Evolutionary conservation across 805 yeast genomes (phyloP).

Genomic region (Sungouiozyma intestinalis): DNA sequence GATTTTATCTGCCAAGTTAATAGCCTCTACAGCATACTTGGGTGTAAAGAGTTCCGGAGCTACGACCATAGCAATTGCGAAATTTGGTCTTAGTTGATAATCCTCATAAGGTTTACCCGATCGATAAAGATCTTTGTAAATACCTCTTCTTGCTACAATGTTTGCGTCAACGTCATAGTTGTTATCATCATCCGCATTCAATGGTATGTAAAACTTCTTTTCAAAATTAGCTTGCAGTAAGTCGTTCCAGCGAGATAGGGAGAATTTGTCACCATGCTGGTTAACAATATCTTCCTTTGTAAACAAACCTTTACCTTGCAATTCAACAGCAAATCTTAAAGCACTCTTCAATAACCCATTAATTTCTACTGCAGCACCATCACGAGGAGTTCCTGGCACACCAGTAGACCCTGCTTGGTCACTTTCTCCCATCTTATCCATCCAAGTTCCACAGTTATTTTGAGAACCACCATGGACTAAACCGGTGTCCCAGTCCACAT

Average conservation of each 20-base stretch:
- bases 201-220: conserved; percentile 65
- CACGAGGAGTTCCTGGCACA: conserved; percentile 95
- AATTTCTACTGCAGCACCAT: conserved; percentile 92
- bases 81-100: conserved; percentile 86
- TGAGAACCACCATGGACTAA: conserved; percentile 85
- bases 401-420: conserved; percentile 74
- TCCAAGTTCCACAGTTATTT: conserved; percentile 96
- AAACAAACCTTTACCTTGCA: conserved; percentile 47
- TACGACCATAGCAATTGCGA: conserved; percentile 84
- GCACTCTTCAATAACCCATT: conserved; percentile 80
- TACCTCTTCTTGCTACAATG: conserved; percentile 81
- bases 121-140: conserved; percentile 76
- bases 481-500: conserved; percentile 85
- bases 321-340: conserved; percentile 63
- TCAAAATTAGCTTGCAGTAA: conserved; percentile 68
- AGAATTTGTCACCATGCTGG: conserved; percentile 46
- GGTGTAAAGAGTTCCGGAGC: conserved; percentile 84
- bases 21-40: conserved; percentile 49
- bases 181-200: conserved; percentile 47
- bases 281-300: conserved; percentile 46
- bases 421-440: conserved; percentile 99
- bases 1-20: conserved; percentile 57
- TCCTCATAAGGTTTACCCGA: conserved; percentile 88
- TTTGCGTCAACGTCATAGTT: conserved; percentile 49
- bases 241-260: conserved; percentile 62